Evolutionary conservation across 2,329 filamentous ascomycete genomes (phyloP).

Genomic region (Trichoderma atroviride): DNA sequence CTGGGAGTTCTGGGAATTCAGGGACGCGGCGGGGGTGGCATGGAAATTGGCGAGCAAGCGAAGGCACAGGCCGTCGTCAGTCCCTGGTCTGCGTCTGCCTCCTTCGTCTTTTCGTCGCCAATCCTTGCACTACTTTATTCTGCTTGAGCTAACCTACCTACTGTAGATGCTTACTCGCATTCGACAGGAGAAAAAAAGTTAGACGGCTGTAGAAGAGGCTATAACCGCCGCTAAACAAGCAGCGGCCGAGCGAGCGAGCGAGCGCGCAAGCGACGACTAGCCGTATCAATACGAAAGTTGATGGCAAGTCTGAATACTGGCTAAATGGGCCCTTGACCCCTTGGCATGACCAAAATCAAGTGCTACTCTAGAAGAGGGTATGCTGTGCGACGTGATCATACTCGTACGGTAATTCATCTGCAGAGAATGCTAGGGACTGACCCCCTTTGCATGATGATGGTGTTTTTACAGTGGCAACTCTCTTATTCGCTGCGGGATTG

Average conservation of each 20-base stretch:
- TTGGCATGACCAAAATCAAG: neutral
- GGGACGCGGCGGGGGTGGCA: conserved; percentile 10
- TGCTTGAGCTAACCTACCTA: neutral
- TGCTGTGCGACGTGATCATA: conserved; percentile 1
- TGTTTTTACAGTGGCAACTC: neutral
- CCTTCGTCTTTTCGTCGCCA: neutral
- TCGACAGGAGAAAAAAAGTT: neutral
- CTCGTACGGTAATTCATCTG: neutral
- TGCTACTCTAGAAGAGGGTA: neutral
- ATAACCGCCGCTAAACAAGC: conserved; percentile 17
- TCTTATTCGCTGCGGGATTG: neutral
- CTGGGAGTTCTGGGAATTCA: neutral
- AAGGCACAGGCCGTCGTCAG: neutral
- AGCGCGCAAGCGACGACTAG: neutral
- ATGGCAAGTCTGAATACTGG: neutral
- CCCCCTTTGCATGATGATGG: neutral
- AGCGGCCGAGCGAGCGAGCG: neutral
- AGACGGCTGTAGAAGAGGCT: conserved; percentile 9
- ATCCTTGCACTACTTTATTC: neutral
- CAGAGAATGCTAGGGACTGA: neutral
- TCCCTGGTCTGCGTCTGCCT: neutral
- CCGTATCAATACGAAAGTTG: conserved; percentile 6
- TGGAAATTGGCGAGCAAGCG: conserved; percentile 3
- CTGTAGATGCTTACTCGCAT: neutral
- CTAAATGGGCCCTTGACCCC: conserved; percentile 4